Evolutionary conservation across 139 green algal genomes (phyloP).

Genomic region (Ettlia oleoabundans): DNA sequence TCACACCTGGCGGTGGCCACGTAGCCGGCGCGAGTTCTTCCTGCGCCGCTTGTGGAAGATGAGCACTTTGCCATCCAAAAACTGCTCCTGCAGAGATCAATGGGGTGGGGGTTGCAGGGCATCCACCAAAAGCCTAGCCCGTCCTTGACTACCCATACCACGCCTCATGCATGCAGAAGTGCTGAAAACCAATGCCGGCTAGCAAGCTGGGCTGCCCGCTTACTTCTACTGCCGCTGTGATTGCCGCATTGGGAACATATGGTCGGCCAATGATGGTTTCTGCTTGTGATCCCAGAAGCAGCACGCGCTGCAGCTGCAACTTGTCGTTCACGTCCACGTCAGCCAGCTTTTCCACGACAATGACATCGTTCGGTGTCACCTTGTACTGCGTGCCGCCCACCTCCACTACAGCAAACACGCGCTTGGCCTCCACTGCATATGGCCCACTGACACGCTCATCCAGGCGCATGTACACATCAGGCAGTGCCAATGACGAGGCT

Average conservation of each 20-base stretch:
- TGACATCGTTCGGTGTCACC: conserved; percentile 68
- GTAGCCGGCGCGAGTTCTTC: conserved; percentile 80
- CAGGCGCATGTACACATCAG: conserved; percentile 21
- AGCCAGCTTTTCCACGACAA: conserved; percentile 70
- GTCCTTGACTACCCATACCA: no score
- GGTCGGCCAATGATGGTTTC: conserved; percentile 75
- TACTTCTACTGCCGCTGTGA: conserved; percentile 65
- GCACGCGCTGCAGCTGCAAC: conserved; percentile 59
- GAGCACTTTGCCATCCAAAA: conserved; percentile 81
- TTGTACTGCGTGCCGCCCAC: conserved; percentile 75
- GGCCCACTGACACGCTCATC: neutral
- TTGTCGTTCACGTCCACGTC: conserved; percentile 66
- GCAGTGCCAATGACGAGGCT: neutral
- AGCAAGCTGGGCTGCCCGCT: no score
- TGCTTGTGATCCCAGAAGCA: conserved; percentile 59
- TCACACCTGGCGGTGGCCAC: conserved; percentile 69
- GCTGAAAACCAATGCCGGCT: no score
- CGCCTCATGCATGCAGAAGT: no score
- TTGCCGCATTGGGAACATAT: conserved; percentile 48
- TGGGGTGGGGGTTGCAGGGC: no score
- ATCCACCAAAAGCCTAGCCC: neutral
- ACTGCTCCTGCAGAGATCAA: conserved; percentile 65
- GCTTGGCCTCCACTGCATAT: conserved; percentile 35
- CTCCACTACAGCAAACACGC: conserved; percentile 74
- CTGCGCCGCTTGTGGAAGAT: conserved; percentile 89